A percentile compares a stretch with the other conserved stretches of the same genome.
phyloP scores from a whole-genome alignment of 2,329 filamentous ascomycete genomes.

The Penicillium sclerotiorum region DNA sequence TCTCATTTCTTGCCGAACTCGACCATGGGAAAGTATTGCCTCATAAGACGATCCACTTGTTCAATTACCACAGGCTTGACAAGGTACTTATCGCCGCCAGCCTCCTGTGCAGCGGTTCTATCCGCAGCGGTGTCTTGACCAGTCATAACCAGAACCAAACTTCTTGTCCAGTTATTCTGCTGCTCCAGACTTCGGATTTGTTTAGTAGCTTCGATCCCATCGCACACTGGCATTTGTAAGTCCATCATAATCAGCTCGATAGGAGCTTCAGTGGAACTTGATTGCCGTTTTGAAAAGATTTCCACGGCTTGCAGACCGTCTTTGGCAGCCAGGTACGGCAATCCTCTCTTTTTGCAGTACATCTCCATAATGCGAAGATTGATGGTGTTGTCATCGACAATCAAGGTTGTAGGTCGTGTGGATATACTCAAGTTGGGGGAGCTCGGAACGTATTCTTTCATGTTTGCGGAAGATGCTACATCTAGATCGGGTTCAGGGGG shows the following conservation, averaged over 20 bases:
- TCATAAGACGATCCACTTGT: constrained; percentile 12
- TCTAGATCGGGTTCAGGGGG: background rate
- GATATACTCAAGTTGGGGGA: background rate
- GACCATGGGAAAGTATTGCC: constrained; percentile 8
- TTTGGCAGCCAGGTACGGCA: constrained; percentile 6
- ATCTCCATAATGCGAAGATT: constrained; percentile 24
- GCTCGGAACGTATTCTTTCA: background rate
- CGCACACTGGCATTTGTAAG: constrained; percentile 20
- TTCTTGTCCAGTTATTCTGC: constrained; percentile 1
- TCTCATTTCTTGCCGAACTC: background rate
- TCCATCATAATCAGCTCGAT: constrained; percentile 19
- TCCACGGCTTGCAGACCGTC: background rate
- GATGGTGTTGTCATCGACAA: constrained; percentile 25
- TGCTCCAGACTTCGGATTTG: constrained; percentile 12
- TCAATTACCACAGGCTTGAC: constrained; percentile 16
- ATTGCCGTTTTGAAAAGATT: background rate
- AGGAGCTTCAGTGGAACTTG: background rate
- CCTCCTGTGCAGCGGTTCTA: constrained; percentile 8
- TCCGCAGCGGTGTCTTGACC: constrained; percentile 17
- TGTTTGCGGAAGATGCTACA: background rate
- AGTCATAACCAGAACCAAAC: constrained; percentile 11
- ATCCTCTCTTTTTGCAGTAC: constrained; percentile 23
- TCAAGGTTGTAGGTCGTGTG: constrained; percentile 2
- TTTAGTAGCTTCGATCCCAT: constrained; percentile 14
- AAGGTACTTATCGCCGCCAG: constrained; percentile 15